Base-by-base conservation (phyloP, 75 land plant species). In the Selaginella tamariscina region DNA sequence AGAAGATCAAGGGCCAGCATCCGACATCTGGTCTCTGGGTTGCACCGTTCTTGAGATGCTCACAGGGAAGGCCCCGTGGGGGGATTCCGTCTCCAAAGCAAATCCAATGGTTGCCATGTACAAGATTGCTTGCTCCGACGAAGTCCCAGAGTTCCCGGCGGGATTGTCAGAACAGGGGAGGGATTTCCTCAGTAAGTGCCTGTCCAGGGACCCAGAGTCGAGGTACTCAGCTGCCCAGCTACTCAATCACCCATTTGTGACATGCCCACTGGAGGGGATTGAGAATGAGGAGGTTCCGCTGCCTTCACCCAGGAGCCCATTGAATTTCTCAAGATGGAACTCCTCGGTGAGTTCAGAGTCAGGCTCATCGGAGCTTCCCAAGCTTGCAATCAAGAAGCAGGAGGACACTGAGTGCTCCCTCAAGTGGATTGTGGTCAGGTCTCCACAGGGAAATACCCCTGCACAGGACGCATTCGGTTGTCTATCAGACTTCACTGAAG, bases 131-230 rank as follows among this genome's bases (percentile, higher is more conserved):
- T 77, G 60, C 75, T 69, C 80, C 0, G 73, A 64, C 23, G 75
- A 80, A 18, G 56, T 69, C 33, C 96, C 87, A 49, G 79, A 75
- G 23, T 32, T 82, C 20, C 91, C 97, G 0, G 22, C 59, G 0
- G 70, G 68, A 13, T 13, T 91, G 2, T 87, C 91, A 22, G 65
- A 66, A 18, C 66, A 73, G 0, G 87, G 66, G 0, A 76, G 66
- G 78, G 97, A 91, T 69, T 91, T 91, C 62, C 68, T 91, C 22
- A 23, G 32, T 8, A 83, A 81, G 57, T 91, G 97, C 73, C 73
- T 91, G 57, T 56, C 29, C 62, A 63, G 82, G 24, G 73, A 87
- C 31, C 77, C 86, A 0, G 54, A 70, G 11, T 62, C 67, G 39
- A 54, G 97, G 18, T 83, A 79, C 86, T 81, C 86, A 13, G 80